Percentiles rank a stretch among this genome's conserved stretches.
These are phyloP conservation scores for Termitomyces sp. DNA, from an alignment of 768 basidiomycete species.

Conservation along the genomic window DNA sequence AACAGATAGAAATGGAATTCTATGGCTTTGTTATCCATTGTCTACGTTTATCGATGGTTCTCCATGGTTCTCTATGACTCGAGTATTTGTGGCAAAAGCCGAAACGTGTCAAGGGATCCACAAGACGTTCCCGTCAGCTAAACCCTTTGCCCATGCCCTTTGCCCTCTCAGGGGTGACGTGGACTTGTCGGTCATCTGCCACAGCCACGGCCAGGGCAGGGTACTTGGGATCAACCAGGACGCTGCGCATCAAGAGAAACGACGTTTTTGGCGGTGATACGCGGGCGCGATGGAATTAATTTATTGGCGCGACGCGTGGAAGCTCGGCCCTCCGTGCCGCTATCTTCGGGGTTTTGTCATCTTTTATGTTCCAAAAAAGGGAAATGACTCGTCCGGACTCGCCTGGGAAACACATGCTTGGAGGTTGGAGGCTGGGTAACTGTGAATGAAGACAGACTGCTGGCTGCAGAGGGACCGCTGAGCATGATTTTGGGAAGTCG, in stretches of 20 bases:
- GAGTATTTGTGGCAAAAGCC: not conserved
- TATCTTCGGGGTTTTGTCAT: constrained; percentile 10
- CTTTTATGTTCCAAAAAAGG: constrained; percentile 2
- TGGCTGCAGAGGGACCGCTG: not conserved
- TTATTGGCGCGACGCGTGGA: not conserved
- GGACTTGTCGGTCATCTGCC: not conserved
- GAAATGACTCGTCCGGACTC: constrained; percentile 13
- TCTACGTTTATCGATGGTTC: not conserved
- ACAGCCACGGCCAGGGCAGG: not conserved
- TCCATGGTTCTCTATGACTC: not conserved
- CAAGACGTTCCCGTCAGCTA: constrained; percentile 5
- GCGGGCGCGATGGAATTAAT: not conserved
- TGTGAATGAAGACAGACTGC: not conserved
- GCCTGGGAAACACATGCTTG: constrained; percentile 1
- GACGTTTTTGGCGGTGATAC: constrained; percentile 2
- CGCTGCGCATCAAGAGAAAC: not conserved
- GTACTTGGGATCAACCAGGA: not conserved
- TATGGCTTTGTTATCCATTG: not conserved
- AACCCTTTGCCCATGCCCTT: constrained; percentile 10
- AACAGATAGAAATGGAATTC: not conserved
- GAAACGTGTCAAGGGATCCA: constrained; percentile 5
- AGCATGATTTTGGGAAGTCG: not conserved
- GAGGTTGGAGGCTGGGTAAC: too few species aligned
- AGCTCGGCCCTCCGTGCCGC: constrained; percentile 6
- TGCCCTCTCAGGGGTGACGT: not conserved